Percentiles rank a stretch among this genome's conserved stretches.
phyloP scores from a whole-genome alignment of 2,329 filamentous ascomycete genomes.

The Lanzia echinophila region DNA sequence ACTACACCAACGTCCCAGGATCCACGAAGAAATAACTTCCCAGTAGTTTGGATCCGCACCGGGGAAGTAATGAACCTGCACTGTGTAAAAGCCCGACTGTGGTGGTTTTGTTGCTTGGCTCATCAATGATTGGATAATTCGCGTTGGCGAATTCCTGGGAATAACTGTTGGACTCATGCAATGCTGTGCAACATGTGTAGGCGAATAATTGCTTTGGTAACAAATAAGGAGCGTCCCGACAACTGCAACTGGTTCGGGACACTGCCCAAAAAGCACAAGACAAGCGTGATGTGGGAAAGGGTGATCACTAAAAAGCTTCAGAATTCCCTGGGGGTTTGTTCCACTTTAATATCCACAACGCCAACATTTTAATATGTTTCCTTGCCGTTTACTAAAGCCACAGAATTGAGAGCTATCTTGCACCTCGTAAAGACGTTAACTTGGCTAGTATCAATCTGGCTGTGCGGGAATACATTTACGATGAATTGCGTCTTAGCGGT shows the following conservation, averaged over 20 bases:
- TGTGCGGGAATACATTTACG: slow-evolving; percentile 2
- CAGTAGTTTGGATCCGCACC: slow-evolving; percentile 7
- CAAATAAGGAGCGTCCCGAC: slow-evolving; percentile 12
- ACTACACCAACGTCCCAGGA: not conserved
- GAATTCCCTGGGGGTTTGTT: slow-evolving; percentile 3
- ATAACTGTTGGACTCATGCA: not conserved
- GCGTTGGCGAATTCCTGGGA: slow-evolving; percentile 1
- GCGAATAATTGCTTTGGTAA: slow-evolving; percentile 4
- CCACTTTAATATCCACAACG: slow-evolving; percentile 5
- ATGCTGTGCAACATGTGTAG: slow-evolving; percentile 9
- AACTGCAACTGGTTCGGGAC: slow-evolving; percentile 4
- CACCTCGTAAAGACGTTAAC: slow-evolving; percentile 3
- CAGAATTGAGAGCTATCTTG: not conserved
- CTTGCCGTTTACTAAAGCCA: slow-evolving; percentile 5
- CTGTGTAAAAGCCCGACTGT: slow-evolving; percentile 5
- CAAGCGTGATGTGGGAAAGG: not conserved
- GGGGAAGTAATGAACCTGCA: slow-evolving; percentile 9
- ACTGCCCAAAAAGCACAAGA: slow-evolving; percentile 2
- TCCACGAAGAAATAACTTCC: slow-evolving; percentile 3
- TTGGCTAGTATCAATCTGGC: slow-evolving; percentile 3
- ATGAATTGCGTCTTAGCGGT: slow-evolving; percentile 2
- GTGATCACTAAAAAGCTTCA: slow-evolving; percentile 6
- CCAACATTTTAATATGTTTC: slow-evolving; percentile 2
- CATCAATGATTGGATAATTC: slow-evolving; percentile 1
- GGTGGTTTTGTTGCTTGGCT: slow-evolving; percentile 1